Evolutionary conservation across 2,329 filamentous ascomycete species (phyloP), one percentile per base, ranked within the genome.

Genomic region (Rhytidhysteron rufulum): DNA sequence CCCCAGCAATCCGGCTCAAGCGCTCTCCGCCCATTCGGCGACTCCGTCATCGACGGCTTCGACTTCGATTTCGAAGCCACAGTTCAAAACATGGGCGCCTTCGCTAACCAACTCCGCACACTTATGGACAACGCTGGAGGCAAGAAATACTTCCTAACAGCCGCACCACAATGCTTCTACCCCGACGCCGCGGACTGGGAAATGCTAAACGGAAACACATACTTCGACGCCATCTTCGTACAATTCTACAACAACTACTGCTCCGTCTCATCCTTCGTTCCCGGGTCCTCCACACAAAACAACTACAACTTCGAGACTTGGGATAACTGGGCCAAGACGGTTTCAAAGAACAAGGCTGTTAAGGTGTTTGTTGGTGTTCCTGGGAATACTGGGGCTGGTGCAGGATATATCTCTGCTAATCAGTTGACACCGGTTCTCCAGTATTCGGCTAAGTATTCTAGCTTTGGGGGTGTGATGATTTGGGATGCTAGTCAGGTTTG

Each of bases 241-340:
- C 80, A 85, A 61, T 84, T 84, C 63, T 84, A 84, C 64, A 83
- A 84, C 71, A 85, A 84, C 69, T 78, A 67, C 57, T 86, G 83
- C 58, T 80, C 80, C 13, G 63, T 79, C 1, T 61, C 70, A 45
- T 72, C 70, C 20, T 86, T 73, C 64, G 51, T 65, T 1, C 39
- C 65, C 0, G 74, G 73, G 4, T 43, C 66, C 1, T 40, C 50
- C 10, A 65, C 59, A 0, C 77, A 78, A 54, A 69, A 65, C 39
- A 75, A 73, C 49, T 85, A 78, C 66, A 82, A 85, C 66, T 78
- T 83, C 46, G 66, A 65, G 22, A 73, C 72, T 20, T 86, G 82
- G 83, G 78, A 86, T 56, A 68, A 66, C 43, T 86, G 82, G 82
- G 82, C 82, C 16, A 73, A 72, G 52, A 72, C 60, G 0, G 68